Evolutionary conservation across 306 rosid genomes (phyloP), one percentile per base, ranked within the genome.

Genomic region (Parietaria judaica): DNA sequence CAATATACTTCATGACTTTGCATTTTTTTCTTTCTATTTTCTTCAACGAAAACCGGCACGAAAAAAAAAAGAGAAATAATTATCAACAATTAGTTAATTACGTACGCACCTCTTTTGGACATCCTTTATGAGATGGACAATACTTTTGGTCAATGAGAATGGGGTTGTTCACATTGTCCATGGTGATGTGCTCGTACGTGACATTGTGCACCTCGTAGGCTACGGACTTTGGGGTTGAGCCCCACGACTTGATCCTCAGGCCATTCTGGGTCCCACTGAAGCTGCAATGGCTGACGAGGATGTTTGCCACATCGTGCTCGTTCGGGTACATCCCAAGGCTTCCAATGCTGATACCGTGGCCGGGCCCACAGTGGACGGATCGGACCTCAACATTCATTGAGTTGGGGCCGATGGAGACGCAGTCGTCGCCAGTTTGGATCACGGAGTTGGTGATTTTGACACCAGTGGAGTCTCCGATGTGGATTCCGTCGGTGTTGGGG

Each of bases 271-370:
- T 74, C 15, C 83, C 80, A 6, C 8, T 1, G 6, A 78, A 70
- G 3, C 23, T 70, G 17, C 66, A 47, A 15, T 70, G 11, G 11
- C 35, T 70, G 8, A 78, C 60, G 0, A 3, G 3, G 16, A 76
- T 3, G 12, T 50, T 55, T 3, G 1, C 7, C 0, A 71, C 74
- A 2, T 58, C 14, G 5, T 48, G 14, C 36, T 65, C 78, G 13
- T 51, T 52, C 0, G 56, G 36, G 3, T 3, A 3, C 16, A 3
- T 15, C 0, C 77, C 71, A 12, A 78, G 73, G 58, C 83, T 79
- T 11, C 80, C 80, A 3, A 79, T 15, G 36, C 80, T 79, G 14
- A 75, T 74, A 50, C 80, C 80, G 17, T 74, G 80, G 53, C 83
- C 80, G 0, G 72, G 80, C 6, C 83, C 80, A 4, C 83, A 74